Base-by-base conservation (phyloP, 345 rosid genomes). In the Erysimum cheiranthoides region DNA sequence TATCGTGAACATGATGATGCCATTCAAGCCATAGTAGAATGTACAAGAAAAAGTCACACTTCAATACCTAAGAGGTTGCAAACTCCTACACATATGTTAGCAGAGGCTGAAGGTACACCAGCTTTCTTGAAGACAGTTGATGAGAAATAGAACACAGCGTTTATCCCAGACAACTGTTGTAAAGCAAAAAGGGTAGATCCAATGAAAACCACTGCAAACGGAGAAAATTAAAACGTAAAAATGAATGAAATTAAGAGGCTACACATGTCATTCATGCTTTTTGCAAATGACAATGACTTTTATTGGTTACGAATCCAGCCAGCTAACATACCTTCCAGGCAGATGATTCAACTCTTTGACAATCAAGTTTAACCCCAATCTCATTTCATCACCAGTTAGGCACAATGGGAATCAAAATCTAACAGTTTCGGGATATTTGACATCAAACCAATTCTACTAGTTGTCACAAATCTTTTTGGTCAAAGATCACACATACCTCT, bases 101-200 rank as follows among this genome's bases (percentile, higher is more conserved):
- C 98, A 60, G 84, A 75, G 71, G 85, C 93, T 71, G 98, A 87
- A 82, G 98, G 97, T 66, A 94, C 85, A 47, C 96, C 97, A 51
- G 93, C 93, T 52, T 78, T 94, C 86, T 85, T 89, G 86, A 94
- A 91, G 74, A 94, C 96, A 46, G 94, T 83, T 56, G 98, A 91
- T 71, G 97, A 94, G 85, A 91, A 91, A 84, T 90, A 94, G 87
- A 94, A 94, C 65, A 94, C 88, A 61, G 96, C 94, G 78, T 94
- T 94, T 86, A 90, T 91, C 73, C 98, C 97, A 49, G 97, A 94
- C 74, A 94, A 87, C 85, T 94, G 97, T 86, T 94, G 98, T 82
- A 94, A 86, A 84, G 90, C 96, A 86, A 85, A 91, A 86, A 94
- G 95, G 80, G 86, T 61, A 85, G 95, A 87, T 73, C 97, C 97